Percentiles rank a stretch among this genome's conserved stretches.
phyloP scores from a whole-genome alignment of 495 filamentous ascomycete species.

The Hyaloscypha finlandica region DNA sequence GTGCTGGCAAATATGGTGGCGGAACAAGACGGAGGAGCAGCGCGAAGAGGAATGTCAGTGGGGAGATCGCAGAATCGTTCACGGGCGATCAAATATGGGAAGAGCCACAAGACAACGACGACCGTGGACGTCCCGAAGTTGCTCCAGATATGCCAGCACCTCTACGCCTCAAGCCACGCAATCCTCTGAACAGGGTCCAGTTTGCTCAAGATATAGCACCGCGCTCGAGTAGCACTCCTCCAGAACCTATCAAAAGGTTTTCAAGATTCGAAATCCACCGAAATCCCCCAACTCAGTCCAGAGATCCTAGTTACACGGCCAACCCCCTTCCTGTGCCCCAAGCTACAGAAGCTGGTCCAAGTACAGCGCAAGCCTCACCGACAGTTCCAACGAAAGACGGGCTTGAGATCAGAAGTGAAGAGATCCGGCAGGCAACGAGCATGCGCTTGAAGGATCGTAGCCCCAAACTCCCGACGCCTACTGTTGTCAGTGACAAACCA shows the following conservation, averaged over 20 bases:
- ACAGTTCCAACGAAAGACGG: constrained; percentile 60
- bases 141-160: constrained; percentile 53
- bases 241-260: constrained; percentile 51
- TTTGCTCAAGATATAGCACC: constrained; percentile 39
- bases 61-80: constrained; percentile 56
- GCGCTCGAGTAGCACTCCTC: constrained; percentile 48
- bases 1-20: background rate
- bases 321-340: constrained; percentile 53
- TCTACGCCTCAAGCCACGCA: constrained; percentile 52
- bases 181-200: constrained; percentile 56
- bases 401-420: constrained; percentile 79
- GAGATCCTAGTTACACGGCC: constrained; percentile 69
- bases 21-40: constrained; percentile 28
- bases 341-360: constrained; percentile 8
- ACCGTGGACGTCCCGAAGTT: constrained; percentile 30
- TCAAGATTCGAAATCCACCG: constrained; percentile 73
- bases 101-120: constrained; percentile 57
- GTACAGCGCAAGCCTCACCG: constrained; percentile 15
- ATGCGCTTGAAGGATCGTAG: constrained; percentile 85
- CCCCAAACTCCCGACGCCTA: constrained; percentile 79
- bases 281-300: constrained; percentile 75
- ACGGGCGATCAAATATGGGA: constrained; percentile 87
- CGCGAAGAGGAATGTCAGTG: constrained; percentile 58
- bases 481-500: constrained; percentile 79
- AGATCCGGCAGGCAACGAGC: constrained; percentile 88